Base-by-base conservation (phyloP, 768 basidiomycete genomes). In the Leucocoprinus leucothites region DNA sequence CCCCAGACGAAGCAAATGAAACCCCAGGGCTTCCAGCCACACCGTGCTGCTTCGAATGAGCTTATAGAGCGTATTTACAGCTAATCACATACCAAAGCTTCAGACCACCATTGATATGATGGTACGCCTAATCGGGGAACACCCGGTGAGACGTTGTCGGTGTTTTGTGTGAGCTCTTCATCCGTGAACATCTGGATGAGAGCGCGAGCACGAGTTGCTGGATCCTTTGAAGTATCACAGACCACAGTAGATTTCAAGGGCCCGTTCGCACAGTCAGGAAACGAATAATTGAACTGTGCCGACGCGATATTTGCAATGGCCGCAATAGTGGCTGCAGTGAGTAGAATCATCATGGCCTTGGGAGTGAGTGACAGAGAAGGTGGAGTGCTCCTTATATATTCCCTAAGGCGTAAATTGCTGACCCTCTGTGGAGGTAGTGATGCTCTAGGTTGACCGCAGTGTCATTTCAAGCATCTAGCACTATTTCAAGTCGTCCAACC, bases 81-180 rank as follows among this genome's bases (percentile, higher is more conserved):
- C 42, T 18, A 25, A 52, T 26, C 25, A 63, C 73, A 53, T 60
- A 82, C 82, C 61, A 84, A 61, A 2, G 75, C 82, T 68, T 84
- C 82, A 21, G 77, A 79, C 82, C 82, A 84, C 81, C 82, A 83
- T 45, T 81, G 71, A 50, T 85, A 85, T 16, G 75, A 62, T 9
- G 81, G 80, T 22, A 85, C 65, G n/a, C 81, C 82, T 2, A 82
- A 71, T 9, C 81, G 75, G 51, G 81, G 66, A 19, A 82, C 80
- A 25, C 80, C 82, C 5, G 78, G 74, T 4, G 80, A 73, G 0
- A 62, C 54, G 55, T 79, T 82, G 45, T 72, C 76, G 3, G 79
- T 81, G 63, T 82, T 82, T 52, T 65, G 69, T 47, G 78, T 77
- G 53, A 82, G 65, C 58, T 85, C 82, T 14, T 70, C 70, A 28